Evolutionary conservation across 257 asterid species (phyloP).

Genomic region (Solanum ahanhuiri): DNA sequence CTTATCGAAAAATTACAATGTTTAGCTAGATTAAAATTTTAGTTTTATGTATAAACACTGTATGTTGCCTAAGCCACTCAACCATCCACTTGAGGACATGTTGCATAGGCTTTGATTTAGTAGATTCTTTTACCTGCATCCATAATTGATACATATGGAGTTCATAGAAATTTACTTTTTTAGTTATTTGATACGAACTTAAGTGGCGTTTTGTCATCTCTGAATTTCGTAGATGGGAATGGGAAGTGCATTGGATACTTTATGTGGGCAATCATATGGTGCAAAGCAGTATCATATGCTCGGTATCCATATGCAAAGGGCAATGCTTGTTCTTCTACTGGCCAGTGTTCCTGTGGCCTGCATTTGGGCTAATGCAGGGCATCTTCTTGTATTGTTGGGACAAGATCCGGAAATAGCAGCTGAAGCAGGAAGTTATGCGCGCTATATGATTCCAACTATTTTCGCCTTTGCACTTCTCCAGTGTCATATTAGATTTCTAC

Average conservation of each 20-base stretch:
- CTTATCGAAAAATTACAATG: too few species aligned
- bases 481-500: constrained; percentile 49
- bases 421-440: constrained; percentile 53
- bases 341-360: constrained; percentile 41
- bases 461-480: constrained; percentile 53
- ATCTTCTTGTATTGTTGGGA: constrained; percentile 32
- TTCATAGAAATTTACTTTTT: not conserved
- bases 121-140: not conserved
- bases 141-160: too few species aligned
- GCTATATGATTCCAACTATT: constrained; percentile 45
- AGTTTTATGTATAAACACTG: too few species aligned
- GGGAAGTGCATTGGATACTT: constrained; percentile 60
- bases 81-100: not conserved
- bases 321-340: constrained; percentile 46
- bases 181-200: not conserved
- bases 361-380: constrained; percentile 57
- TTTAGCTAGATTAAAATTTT: too few species aligned
- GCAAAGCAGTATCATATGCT: constrained; percentile 60
- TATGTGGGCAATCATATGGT: constrained; percentile 60
- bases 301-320: constrained; percentile 59
- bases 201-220: not conserved
- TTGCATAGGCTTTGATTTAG: not conserved
- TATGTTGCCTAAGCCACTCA: not conserved
- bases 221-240: constrained; percentile 32
- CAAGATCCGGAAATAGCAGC: constrained; percentile 55